phyloP scores from a whole-genome alignment of 495 filamentous ascomycete genomes.

The Xeromyces bisporus region DNA sequence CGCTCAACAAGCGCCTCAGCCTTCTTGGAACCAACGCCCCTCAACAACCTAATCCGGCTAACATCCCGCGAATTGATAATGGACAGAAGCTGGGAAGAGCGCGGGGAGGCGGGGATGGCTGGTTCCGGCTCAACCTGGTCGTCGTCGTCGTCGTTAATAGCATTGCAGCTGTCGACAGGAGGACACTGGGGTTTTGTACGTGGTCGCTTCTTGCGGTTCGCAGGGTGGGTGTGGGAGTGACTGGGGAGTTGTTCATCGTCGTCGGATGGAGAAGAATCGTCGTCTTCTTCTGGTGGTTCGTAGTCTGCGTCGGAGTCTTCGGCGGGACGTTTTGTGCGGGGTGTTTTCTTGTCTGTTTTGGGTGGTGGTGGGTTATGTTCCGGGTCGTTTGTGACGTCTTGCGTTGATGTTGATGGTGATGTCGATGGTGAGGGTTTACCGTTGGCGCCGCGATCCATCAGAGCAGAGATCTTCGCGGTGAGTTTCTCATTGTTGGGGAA shows the following conservation, averaged over 20 bases:
- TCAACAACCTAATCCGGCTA: slow-evolving; percentile 46
- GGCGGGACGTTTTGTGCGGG: slow-evolving; percentile 18
- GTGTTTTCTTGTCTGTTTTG: slow-evolving; percentile 21
- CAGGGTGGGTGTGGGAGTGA: slow-evolving; percentile 16
- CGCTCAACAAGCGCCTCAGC: slow-evolving; percentile 37
- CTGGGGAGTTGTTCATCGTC: slow-evolving; percentile 20
- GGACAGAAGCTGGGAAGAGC: slow-evolving; percentile 51
- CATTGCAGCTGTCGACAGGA: slow-evolving; percentile 6
- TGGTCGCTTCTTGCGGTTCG: slow-evolving; percentile 28
- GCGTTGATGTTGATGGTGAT: too few species aligned
- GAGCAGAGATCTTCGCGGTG: slow-evolving; percentile 50
- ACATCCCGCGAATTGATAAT: slow-evolving; percentile 80
- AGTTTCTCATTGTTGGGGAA: slow-evolving; percentile 83
- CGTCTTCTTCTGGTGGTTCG: slow-evolving; percentile 14
- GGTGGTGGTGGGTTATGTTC: slow-evolving; percentile 15
- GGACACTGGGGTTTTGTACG: slow-evolving; percentile 15
- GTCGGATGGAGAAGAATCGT: slow-evolving; percentile 8
- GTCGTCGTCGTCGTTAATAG: slow-evolving; percentile 10
- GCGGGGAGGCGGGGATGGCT: too few species aligned
- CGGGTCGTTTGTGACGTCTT: slow-evolving; percentile 26
- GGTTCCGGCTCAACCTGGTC: slow-evolving; percentile 18
- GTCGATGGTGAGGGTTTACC: slow-evolving; percentile 6
- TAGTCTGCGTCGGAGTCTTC: slow-evolving; percentile 20
- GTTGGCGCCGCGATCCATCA: slow-evolving; percentile 29
- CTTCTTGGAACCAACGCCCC: slow-evolving; percentile 41